Base-by-base conservation (phyloP, 345 rosid genomes). In the Salix arbutifolia region DNA sequence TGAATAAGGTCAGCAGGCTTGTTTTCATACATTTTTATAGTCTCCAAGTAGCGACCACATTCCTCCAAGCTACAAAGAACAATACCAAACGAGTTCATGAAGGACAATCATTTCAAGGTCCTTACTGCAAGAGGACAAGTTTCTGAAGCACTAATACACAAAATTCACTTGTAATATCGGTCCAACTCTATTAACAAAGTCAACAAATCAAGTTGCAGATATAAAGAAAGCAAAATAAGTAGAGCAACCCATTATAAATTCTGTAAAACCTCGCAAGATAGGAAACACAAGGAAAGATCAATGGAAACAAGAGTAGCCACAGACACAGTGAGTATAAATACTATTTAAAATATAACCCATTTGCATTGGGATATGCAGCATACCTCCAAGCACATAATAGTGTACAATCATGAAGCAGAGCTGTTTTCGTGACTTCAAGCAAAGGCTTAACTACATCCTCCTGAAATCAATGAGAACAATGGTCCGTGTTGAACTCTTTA, bases 1-100 rank as follows among this genome's bases (percentile, higher is more conserved):
- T 92, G 98, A 69, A 91, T 96, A 53, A 96, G 94, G 77, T 96
- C 97, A 5, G 99, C 98, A 3, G 98, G 93, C 80, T 96, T 96
- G 85, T 93, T 91, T 82, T 96, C 98, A 77, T 93, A 93, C 70
- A 93, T 87, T 83, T 96, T 96, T 61, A 96, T 90, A 2, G 99
- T 93, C 87, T 96, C 98, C 89, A 96, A 88, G 84, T 92, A 96
- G 53, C 98, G 97, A 1, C 91, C 98, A 80, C 99, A 96, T 88
- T 96, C 98, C 72, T 93, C 94, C 88, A 91, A 83, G 88, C 99
- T 93, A 85, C 23, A 37, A 82, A 77, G 72, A 33, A 66, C 25
- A 73, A 72, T 16, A 61, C 65, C n/a, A 69, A 76, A 46, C 38
- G 53, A 7, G 1, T 46, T 37, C 8, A 18, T 58, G 21, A 38